A percentile compares a stretch with the other conserved stretches of the same genome.
phyloP scores from a whole-genome alignment of 1,139 yeast genomes.

The Suhomyces coccinellae region DNA sequence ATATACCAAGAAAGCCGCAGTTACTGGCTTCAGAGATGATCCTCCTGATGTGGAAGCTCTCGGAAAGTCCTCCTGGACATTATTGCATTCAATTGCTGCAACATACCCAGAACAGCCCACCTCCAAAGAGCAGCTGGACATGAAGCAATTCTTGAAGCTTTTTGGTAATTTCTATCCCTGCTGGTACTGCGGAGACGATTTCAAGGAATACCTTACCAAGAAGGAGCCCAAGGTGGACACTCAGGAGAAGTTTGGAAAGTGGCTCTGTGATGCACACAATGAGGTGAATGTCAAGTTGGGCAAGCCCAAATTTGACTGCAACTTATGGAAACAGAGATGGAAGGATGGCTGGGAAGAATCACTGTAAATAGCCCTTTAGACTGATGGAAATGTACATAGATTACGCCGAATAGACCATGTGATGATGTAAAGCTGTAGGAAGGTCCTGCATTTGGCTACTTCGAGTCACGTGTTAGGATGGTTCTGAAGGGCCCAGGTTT shows the following conservation, averaged over 20 bases:
- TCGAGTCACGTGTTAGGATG: too few species aligned
- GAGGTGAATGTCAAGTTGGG: slow-evolving; percentile 83
- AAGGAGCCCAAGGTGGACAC: slow-evolving; percentile 67
- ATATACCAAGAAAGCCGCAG: slow-evolving; percentile 12
- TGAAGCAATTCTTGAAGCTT: slow-evolving; percentile 65
- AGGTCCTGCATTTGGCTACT: neutral
- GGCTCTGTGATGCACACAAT: slow-evolving; percentile 96
- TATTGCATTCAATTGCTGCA: slow-evolving; percentile 89
- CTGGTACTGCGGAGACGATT: slow-evolving; percentile 90
- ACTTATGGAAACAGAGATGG: slow-evolving; percentile 93
- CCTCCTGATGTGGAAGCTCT: slow-evolving; percentile 86
- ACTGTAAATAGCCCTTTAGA: slow-evolving; percentile 7
- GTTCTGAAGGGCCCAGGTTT: too few species aligned
- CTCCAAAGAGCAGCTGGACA: slow-evolving; percentile 61
- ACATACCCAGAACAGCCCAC: slow-evolving; percentile 76
- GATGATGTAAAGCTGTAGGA: neutral
- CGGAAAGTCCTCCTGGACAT: slow-evolving; percentile 91
- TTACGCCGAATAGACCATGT: too few species aligned
- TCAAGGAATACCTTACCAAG: slow-evolving; percentile 58
- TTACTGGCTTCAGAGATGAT: slow-evolving; percentile 43
- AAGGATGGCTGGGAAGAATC: slow-evolving; percentile 64
- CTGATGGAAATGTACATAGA: slow-evolving; percentile 1
- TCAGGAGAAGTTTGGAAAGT: slow-evolving; percentile 78
- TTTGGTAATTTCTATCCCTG: slow-evolving; percentile 91
- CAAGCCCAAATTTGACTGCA: slow-evolving; percentile 82